These are phyloP conservation scores for Zelopaecilomyces penicillatus DNA, from an alignment of 2,329 filamentous ascomycete genomes.

Conservation along the genomic window DNA sequence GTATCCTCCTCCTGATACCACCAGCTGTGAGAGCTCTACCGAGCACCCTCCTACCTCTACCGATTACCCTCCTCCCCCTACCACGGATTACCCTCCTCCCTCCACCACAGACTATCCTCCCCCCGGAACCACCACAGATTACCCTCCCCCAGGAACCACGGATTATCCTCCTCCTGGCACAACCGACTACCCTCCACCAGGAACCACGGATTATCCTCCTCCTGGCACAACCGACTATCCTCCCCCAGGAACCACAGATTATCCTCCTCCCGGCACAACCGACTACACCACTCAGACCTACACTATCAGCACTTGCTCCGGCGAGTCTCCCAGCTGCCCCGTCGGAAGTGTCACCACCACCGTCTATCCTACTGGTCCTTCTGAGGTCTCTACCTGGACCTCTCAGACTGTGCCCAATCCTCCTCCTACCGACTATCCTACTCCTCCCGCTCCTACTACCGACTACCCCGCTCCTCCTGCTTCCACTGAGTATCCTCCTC, in stretches of 20 bases:
- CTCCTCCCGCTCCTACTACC: slow-evolving; percentile 13
- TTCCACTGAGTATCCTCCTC: neutral
- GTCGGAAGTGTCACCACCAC: slow-evolving; percentile 22
- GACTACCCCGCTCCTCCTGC: neutral
- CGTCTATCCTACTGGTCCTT: slow-evolving; percentile 16
- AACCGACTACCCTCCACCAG: slow-evolving; percentile 15
- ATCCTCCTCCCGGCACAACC: neutral
- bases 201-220: slow-evolving; percentile 9
- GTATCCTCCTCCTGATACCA: slow-evolving; percentile 1
- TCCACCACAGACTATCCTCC: slow-evolving; percentile 16
- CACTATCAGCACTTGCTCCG: slow-evolving; percentile 24
- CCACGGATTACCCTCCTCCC: slow-evolving; percentile 22
- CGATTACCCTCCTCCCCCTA: slow-evolving; percentile 10
- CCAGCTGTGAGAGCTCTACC: no score
- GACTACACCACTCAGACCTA: slow-evolving; percentile 23
- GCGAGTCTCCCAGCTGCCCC: slow-evolving; percentile 22
- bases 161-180: slow-evolving; percentile 12
- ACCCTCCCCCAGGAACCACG: slow-evolving; percentile 27
- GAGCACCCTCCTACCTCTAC: neutral
- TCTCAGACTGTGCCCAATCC: slow-evolving; percentile 3
- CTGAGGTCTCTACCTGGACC: slow-evolving; percentile 18
- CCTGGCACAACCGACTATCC: slow-evolving; percentile 10
- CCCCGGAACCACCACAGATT: slow-evolving; percentile 29
- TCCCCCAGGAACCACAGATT: no score
- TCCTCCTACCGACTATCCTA: slow-evolving; percentile 9